phyloP scores from a whole-genome alignment of 352 stramenopile genomes.

The Globisporangium nodosum region DNA sequence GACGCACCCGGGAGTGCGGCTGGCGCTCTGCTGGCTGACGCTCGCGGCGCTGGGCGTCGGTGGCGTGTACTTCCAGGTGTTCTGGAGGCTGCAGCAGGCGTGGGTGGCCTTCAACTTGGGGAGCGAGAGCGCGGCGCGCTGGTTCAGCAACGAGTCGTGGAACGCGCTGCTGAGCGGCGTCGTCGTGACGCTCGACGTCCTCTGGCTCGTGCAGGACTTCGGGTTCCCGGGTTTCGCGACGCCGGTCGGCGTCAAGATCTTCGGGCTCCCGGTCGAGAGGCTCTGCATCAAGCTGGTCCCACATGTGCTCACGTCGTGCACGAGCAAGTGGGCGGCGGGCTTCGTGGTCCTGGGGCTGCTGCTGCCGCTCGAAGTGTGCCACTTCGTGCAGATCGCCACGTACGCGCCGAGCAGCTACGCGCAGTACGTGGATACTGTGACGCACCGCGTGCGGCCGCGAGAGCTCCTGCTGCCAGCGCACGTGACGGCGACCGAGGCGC shows the following conservation, averaged over 20 bases:
- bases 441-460: conserved; percentile 21
- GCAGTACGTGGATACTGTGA: conserved; percentile 21
- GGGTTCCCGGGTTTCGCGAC: conserved; percentile 46
- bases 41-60: conserved; percentile 16
- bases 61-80: conserved; percentile 22
- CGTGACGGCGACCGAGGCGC: conserved; percentile 6
- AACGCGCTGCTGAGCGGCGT: conserved; percentile 24
- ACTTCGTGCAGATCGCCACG: conserved; percentile 35
- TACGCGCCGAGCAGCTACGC: conserved; percentile 32
- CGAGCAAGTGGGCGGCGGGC: conserved; percentile 36
- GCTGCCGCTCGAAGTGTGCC: conserved; percentile 41
- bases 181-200: conserved; percentile 33
- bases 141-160: conserved; percentile 39
- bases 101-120: conserved; percentile 23
- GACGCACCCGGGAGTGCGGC: conserved; percentile 16
- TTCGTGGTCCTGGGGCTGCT: conserved; percentile 49
- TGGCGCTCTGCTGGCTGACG: conserved; percentile 22
- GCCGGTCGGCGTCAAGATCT: conserved; percentile 24
- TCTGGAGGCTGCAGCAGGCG: conserved; percentile 16
- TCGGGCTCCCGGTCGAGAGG: conserved; percentile 30
- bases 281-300: background rate
- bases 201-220: conserved; percentile 49
- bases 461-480: conserved; percentile 4
- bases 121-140: conserved; percentile 4
- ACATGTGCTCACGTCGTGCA: conserved; percentile 19